Conservation (phyloP, 768 basidiomycete species). For the Dentipellis sp. region DNA sequence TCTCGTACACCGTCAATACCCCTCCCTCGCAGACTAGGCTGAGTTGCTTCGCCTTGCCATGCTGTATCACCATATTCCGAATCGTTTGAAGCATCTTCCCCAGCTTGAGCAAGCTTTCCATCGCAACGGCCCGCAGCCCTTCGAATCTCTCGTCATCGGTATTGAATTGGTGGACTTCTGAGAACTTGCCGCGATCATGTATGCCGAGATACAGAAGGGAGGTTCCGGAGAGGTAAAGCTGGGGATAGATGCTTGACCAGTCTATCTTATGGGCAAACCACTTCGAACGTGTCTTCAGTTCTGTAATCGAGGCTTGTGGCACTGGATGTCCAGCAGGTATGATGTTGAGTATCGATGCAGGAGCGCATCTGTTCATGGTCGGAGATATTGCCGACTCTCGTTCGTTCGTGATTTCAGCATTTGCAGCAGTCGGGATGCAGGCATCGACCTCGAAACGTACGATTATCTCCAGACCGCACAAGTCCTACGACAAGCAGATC, state of each 20-base stretch:
- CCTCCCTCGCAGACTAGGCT: background rate
- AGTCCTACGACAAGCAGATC: slow-evolving; percentile 30
- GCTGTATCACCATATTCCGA: background rate
- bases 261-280: slow-evolving; percentile 24
- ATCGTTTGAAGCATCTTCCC: background rate
- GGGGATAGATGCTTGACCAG: slow-evolving; percentile 56
- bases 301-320: slow-evolving; percentile 17
- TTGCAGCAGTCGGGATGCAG: background rate
- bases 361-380: background rate
- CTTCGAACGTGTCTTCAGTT: slow-evolving; percentile 24
- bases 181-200: slow-evolving; percentile 48
- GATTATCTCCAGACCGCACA: slow-evolving; percentile 48
- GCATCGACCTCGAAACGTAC: slow-evolving; percentile 49
- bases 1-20: background rate
- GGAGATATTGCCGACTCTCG: background rate
- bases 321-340: slow-evolving; percentile 8
- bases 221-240: slow-evolving; percentile 64
- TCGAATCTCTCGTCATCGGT: slow-evolving; percentile 15
- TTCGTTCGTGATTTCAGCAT: background rate
- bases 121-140: background rate
- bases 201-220: slow-evolving; percentile 48
- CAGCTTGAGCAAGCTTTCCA: background rate
- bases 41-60: background rate
- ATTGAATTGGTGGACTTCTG: slow-evolving; percentile 34
- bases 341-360: background rate